A percentile compares a stretch with the other conserved stretches of the same genome.
These are phyloP conservation scores for Corchorus capsularis DNA, from an alignment of 345 rosid species.

Conservation along the genomic window DNA sequence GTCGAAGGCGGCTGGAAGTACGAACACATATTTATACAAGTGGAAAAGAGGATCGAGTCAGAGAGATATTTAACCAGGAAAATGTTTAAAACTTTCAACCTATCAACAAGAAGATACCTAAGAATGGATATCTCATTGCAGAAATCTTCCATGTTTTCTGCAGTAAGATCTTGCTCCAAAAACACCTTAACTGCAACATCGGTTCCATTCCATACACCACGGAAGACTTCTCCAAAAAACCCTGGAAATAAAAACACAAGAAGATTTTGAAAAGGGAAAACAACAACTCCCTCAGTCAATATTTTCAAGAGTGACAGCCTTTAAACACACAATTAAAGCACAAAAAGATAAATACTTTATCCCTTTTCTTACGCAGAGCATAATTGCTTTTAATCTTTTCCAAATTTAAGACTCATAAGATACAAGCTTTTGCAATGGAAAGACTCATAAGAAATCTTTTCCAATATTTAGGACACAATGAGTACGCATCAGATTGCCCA, in stretches of 20 bases:
- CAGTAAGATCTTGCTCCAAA: slow-evolving; percentile 94
- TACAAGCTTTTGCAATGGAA: not conserved
- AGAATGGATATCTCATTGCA: slow-evolving; percentile 98
- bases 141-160: slow-evolving; percentile 97
- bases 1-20: slow-evolving; percentile 85
- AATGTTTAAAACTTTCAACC: slow-evolving; percentile 28
- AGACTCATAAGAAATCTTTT: too few relatives aligned
- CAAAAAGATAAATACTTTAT: not conserved
- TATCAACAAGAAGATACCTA: slow-evolving; percentile 50
- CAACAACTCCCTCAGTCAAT: slow-evolving; percentile 8
- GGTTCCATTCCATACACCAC: slow-evolving; percentile 97
- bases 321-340: not conserved
- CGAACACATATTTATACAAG: slow-evolving; percentile 33
- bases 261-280: not conserved
- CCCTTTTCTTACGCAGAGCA: not conserved
- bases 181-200: slow-evolving; percentile 97
- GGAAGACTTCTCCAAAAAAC: slow-evolving; percentile 96
- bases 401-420: not conserved
- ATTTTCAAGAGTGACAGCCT: not conserved
- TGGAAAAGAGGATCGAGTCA: slow-evolving; percentile 29
- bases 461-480: too few relatives aligned
- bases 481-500: not conserved
- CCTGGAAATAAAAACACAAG: slow-evolving; percentile 43
- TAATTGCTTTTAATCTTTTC: slow-evolving; percentile 1
- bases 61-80: slow-evolving; percentile 32